These are phyloP conservation scores for Cryptomeria japonica DNA, from an alignment of 75 land plant species.

Conservation along the genomic window DNA sequence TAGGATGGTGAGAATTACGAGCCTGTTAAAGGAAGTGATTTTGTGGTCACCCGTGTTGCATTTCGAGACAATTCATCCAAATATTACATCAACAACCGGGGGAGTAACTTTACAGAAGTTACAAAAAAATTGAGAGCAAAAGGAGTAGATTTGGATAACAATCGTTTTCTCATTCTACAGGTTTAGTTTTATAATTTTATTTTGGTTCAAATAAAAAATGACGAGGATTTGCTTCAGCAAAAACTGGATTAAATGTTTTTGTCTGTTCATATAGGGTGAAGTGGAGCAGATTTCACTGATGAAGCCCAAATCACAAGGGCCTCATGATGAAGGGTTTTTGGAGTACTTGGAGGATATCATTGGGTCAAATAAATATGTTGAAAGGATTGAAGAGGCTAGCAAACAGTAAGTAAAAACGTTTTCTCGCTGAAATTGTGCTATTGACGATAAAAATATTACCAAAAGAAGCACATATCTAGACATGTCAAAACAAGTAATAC, in stretches of 20 bases:
- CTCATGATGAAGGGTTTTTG: slow-evolving; percentile 95
- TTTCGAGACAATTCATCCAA: slow-evolving; percentile 95
- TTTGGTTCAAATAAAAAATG: neutral
- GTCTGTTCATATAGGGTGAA: slow-evolving; percentile 67
- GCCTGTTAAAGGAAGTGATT: slow-evolving; percentile 82
- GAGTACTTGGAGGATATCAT: slow-evolving; percentile 98
- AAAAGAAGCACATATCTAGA: neutral
- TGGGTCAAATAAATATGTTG: slow-evolving; percentile 95
- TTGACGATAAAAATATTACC: neutral
- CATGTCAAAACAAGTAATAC: neutral
- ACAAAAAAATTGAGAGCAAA: slow-evolving; percentile 85
- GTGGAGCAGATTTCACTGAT: slow-evolving; percentile 98
- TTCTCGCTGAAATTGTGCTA: neutral
- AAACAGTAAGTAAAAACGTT: slow-evolving; percentile 63
- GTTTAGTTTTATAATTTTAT: slow-evolving; percentile 20
- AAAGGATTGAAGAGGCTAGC: slow-evolving; percentile 84
- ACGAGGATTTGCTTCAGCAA: neutral
- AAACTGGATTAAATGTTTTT: neutral
- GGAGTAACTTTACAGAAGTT: slow-evolving; percentile 96
- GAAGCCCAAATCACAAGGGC: slow-evolving; percentile 97
- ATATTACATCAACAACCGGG: slow-evolving; percentile 84
- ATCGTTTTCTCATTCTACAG: slow-evolving; percentile 96
- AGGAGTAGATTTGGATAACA: slow-evolving; percentile 96
- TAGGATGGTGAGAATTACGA: slow-evolving; percentile 89
- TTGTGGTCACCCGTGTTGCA: slow-evolving; percentile 80